Percentiles rank a stretch among this genome's conserved stretches.
Evolutionary conservation across 106 monocot genomes (phyloP).

Genomic region (Allium fistulosum): DNA sequence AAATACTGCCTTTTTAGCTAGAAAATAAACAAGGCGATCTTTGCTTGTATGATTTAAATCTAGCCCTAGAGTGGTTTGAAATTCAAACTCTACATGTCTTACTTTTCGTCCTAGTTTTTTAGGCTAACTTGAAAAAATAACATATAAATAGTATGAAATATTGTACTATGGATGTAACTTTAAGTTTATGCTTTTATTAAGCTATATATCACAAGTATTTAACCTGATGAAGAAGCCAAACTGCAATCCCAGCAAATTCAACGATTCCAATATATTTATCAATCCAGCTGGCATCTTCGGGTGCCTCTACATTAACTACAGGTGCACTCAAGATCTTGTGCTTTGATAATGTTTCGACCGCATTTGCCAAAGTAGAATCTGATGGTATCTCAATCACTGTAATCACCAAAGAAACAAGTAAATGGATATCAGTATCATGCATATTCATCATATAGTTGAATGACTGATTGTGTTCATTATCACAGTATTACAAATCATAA

Average conservation of each 20-base stretch:
- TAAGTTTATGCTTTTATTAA: background rate
- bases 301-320: slow-evolving; percentile 72
- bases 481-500: too few species aligned
- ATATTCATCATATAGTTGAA: too few species aligned
- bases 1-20: too few species aligned
- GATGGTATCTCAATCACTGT: slow-evolving; percentile 87
- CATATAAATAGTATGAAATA: too few species aligned
- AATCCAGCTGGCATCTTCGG: slow-evolving; percentile 95
- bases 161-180: background rate
- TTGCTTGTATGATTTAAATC: too few species aligned
- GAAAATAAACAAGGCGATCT: too few species aligned
- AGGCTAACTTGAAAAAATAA: too few species aligned
- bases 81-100: too few species aligned
- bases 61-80: too few species aligned
- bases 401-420: slow-evolving; percentile 8
- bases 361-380: slow-evolving; percentile 64
- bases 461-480: too few species aligned
- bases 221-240: slow-evolving; percentile 97
- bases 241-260: slow-evolving; percentile 90
- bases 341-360: slow-evolving; percentile 83
- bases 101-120: too few species aligned
- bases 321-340: slow-evolving; percentile 86
- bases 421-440: background rate
- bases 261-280: slow-evolving; percentile 87
- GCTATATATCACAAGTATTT: background rate